These are phyloP conservation scores for Sporothrix mexicana DNA, from an alignment of 2,329 filamentous ascomycete species.

Conservation along the genomic window DNA sequence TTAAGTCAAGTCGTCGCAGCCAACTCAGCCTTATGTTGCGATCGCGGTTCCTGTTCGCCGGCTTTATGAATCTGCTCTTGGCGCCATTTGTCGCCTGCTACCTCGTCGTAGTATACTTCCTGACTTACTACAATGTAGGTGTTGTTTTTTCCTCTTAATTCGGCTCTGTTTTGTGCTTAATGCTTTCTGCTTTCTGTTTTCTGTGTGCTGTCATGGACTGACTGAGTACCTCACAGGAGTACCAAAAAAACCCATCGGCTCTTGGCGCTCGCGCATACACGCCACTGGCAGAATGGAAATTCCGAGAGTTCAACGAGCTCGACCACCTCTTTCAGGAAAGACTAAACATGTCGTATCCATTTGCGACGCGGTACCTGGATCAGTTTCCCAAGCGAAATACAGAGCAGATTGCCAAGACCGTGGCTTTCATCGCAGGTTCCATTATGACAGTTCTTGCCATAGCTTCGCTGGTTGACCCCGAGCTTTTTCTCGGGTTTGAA, in stretches of 20 bases:
- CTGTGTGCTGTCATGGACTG: constrained; percentile 31
- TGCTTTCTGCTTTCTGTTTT: background rate
- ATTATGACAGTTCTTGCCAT: constrained; percentile 84
- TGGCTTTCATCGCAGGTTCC: constrained; percentile 86
- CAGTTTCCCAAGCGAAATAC: constrained; percentile 97
- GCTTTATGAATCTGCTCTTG: constrained; percentile 82
- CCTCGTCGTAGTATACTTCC: constrained; percentile 86
- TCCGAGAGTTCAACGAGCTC: constrained; percentile 96
- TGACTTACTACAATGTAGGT: constrained; percentile 82
- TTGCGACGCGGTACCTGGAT: constrained; percentile 88
- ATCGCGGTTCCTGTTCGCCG: constrained; percentile 79
- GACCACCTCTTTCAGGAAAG: constrained; percentile 89
- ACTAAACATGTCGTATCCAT: constrained; percentile 92
- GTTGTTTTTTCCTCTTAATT: too few relatives aligned
- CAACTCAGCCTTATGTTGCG: constrained; percentile 79
- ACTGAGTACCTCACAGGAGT: constrained; percentile 67
- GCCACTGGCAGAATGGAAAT: constrained; percentile 94
- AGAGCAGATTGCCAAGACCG: constrained; percentile 80
- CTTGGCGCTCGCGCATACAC: constrained; percentile 91
- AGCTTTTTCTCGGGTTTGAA: constrained; percentile 90
- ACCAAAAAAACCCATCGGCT: constrained; percentile 88
- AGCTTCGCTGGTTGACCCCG: constrained; percentile 85
- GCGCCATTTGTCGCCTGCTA: constrained; percentile 88
- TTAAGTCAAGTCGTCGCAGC: constrained; percentile 81
- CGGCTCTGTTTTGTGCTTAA: too few relatives aligned